phyloP scores from a whole-genome alignment of 805 yeast genomes.

The Isabelozyma heimii region DNA sequence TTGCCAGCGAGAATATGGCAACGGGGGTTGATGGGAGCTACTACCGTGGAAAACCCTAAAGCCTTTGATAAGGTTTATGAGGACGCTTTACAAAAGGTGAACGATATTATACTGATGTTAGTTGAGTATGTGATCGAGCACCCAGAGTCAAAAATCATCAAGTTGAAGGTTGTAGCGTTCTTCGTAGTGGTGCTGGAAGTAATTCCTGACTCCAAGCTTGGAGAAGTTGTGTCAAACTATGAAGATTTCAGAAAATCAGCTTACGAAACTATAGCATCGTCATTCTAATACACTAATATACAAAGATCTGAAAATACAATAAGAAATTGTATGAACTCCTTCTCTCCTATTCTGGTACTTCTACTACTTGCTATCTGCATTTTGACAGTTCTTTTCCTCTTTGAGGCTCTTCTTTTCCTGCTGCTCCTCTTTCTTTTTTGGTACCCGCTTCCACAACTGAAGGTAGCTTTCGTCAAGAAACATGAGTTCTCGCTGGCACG shows the following conservation, averaged over 20 bases:
- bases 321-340: no score
- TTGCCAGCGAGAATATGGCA: neutral
- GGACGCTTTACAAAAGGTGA: neutral
- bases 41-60: neutral
- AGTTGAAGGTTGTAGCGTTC: constrained; percentile 9
- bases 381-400: no score
- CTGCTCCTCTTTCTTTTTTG: neutral
- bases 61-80: neutral
- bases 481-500: constrained; percentile 54
- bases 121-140: neutral
- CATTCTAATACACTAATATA: neutral
- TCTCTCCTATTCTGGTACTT: no score
- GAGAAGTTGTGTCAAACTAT: neutral
- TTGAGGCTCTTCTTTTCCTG: no score
- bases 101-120: neutral
- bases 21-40: neutral
- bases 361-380: no score
- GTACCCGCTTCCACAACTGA: constrained; percentile 59
- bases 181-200: constrained; percentile 1
- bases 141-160: neutral
- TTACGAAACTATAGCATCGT: constrained; percentile 2
- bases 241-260: constrained; percentile 5
- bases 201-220: neutral
- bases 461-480: constrained; percentile 61
- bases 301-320: no score